Percentiles rank a stretch among this genome's conserved stretches.
phyloP scores from a whole-genome alignment of 352 stramenopile genomes.

The Thraustochytrium sp. region DNA sequence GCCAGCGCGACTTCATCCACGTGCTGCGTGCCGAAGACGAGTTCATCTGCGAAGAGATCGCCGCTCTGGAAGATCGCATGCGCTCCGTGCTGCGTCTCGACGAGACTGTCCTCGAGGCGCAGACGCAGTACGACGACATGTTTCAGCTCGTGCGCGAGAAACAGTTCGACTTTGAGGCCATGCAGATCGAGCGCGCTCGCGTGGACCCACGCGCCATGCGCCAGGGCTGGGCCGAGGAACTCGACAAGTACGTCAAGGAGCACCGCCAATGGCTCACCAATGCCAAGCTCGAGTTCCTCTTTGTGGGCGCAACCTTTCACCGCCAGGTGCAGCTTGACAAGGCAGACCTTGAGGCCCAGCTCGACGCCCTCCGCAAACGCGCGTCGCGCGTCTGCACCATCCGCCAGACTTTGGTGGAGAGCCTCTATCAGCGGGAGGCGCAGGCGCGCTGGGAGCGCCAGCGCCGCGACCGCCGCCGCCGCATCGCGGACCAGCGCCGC shows the following conservation, averaged over 20 bases:
- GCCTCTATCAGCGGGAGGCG: background rate
- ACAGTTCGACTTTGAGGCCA: constrained; percentile 13
- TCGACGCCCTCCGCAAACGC: background rate
- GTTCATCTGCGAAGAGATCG: constrained; percentile 17
- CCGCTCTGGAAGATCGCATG: background rate
- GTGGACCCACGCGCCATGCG: background rate
- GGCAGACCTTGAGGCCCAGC: background rate
- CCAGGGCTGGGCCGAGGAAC: constrained; percentile 11
- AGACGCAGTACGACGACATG: constrained; percentile 18
- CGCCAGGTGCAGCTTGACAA: background rate
- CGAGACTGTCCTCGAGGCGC: background rate
- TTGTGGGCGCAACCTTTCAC: background rate
- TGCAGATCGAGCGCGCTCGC: background rate
- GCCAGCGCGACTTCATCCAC: background rate
- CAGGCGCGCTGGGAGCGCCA: background rate
- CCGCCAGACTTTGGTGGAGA: background rate
- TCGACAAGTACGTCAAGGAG: constrained; percentile 31
- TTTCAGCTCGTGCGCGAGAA: background rate
- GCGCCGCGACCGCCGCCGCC: background rate
- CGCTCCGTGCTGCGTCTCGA: background rate
- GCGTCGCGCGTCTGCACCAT: background rate
- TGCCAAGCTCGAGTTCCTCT: constrained; percentile 35
- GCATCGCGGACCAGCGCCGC: constrained; percentile 10
- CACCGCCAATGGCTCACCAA: constrained; percentile 26
- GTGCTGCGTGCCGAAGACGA: constrained; percentile 34